Percentiles rank a stretch among this genome's conserved stretches.
Evolutionary conservation across 768 basidiomycete species (phyloP).

Genomic region (Leccinum variicolor): DNA sequence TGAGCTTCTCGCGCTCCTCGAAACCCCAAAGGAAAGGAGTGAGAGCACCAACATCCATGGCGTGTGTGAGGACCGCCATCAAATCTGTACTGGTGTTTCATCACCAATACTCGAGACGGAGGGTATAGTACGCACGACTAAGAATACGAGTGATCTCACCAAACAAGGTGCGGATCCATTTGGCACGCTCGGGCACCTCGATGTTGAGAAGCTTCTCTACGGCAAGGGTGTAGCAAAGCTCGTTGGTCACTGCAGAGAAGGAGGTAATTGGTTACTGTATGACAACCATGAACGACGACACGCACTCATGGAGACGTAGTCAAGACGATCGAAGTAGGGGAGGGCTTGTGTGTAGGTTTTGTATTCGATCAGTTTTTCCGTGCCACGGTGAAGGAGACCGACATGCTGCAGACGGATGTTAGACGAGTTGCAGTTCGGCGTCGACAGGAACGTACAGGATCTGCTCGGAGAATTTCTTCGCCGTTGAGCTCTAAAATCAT

Average conservation of each 20-base stretch:
- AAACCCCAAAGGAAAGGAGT: constrained; percentile 99
- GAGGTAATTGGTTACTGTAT: not conserved
- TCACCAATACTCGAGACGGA: not conserved
- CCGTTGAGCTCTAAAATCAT: constrained; percentile 97
- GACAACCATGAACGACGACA: constrained; percentile 1
- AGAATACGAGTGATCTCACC: constrained; percentile 95
- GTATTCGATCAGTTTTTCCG: constrained; percentile 98
- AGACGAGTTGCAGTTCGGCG: not conserved
- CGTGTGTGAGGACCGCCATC: constrained; percentile 95
- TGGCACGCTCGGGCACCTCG: constrained; percentile 92
- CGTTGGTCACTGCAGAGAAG: constrained; percentile 85
- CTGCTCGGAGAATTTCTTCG: constrained; percentile 87
- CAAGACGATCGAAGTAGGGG: constrained; percentile 97
- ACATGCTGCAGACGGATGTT: constrained; percentile 61
- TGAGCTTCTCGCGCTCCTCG: constrained; percentile 99
- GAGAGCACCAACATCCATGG: constrained; percentile 96
- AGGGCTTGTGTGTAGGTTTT: constrained; percentile 97
- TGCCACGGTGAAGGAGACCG: constrained; percentile 94
- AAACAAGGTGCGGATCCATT: constrained; percentile 97
- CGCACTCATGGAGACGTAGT: constrained; percentile 99
- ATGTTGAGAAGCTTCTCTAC: constrained; percentile 98
- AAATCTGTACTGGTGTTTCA: constrained; percentile 52
- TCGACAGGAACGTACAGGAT: constrained; percentile 52
- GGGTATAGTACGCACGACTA: constrained; percentile 61
- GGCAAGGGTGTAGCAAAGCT: constrained; percentile 93